A percentile compares a stretch with the other conserved stretches of the same genome.
phyloP scores from a whole-genome alignment of 306 rosid genomes.

The Spatholobus suberectus region DNA sequence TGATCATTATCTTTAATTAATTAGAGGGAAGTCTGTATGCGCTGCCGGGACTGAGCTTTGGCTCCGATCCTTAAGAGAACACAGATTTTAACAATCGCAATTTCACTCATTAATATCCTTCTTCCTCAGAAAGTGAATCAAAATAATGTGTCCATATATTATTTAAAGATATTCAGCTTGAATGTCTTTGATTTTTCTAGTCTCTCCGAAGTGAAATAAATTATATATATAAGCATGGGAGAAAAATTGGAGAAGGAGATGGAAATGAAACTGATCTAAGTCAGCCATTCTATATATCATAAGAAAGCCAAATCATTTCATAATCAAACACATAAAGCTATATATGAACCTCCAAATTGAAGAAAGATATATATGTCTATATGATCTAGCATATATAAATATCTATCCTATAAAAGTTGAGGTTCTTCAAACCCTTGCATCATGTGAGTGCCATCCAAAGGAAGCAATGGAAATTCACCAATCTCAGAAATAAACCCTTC shows the following conservation, averaged over 20 bases:
- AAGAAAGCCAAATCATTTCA: slow-evolving; percentile 32
- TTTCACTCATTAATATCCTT: not conserved
- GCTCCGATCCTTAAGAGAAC: not conserved
- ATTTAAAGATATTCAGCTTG: not conserved
- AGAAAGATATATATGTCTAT: not conserved
- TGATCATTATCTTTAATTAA: not conserved
- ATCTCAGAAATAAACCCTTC: slow-evolving; percentile 80
- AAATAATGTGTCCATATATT: not conserved
- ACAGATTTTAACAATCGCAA: not conserved
- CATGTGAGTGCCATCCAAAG: slow-evolving; percentile 55
- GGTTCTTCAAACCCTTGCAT: slow-evolving; percentile 65
- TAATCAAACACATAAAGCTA: slow-evolving; percentile 14
- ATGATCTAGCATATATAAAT: not conserved
- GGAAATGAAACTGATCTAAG: slow-evolving; percentile 8
- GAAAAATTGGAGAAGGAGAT: not conserved
- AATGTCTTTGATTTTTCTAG: not conserved
- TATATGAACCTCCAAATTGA: not conserved
- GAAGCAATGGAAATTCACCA: slow-evolving; percentile 62
- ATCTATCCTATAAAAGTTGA: slow-evolving; percentile 49
- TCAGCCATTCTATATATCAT: not conserved
- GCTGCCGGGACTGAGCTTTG: not conserved
- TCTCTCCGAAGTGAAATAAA: not conserved
- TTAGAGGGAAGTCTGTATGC: not conserved
- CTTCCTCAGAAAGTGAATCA: not conserved
- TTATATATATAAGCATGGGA: not conserved